Percentiles rank a stretch among this genome's conserved stretches.
These are phyloP conservation scores for Delphinella strobiligena DNA, from an alignment of 2,329 filamentous ascomycete genomes.

Conservation along the genomic window DNA sequence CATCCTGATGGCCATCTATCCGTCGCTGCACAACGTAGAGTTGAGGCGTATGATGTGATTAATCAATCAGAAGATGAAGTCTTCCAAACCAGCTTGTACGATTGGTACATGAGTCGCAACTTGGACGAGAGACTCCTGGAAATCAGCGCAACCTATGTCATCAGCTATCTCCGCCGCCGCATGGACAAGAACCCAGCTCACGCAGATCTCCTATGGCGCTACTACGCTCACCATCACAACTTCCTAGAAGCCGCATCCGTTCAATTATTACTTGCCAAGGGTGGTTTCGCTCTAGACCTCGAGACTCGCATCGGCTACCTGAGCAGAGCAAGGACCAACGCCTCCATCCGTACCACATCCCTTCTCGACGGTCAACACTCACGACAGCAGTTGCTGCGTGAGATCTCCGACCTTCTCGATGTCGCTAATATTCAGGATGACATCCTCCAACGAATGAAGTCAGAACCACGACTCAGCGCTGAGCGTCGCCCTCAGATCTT, in stretches of 20 bases:
- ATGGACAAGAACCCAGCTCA: constrained; percentile 61
- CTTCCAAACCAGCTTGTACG: constrained; percentile 92
- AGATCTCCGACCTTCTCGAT: constrained; percentile 76
- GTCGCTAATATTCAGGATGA: constrained; percentile 94
- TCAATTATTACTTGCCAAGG: constrained; percentile 71
- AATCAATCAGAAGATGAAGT: constrained; percentile 81
- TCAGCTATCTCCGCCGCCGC: constrained; percentile 72
- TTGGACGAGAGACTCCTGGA: constrained; percentile 78
- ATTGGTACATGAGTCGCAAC: constrained; percentile 84
- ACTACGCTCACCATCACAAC: constrained; percentile 72
- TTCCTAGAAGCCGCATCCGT: constrained; percentile 83
- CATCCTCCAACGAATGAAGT: constrained; percentile 62
- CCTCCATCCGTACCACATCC: constrained; percentile 67
- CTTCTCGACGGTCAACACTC: constrained; percentile 46
- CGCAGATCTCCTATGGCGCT: constrained; percentile 85
- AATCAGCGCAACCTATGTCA: constrained; percentile 73
- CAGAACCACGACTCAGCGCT: constrained; percentile 55
- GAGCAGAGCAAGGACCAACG: constrained; percentile 82
- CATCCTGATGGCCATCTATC: constrained; percentile 68
- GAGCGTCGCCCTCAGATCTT: constrained; percentile 55
- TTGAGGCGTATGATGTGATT: constrained; percentile 84
- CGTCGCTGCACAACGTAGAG: constrained; percentile 61
- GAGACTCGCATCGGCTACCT: constrained; percentile 82
- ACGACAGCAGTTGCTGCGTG: constrained; percentile 74
- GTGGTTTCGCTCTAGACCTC: constrained; percentile 66